phyloP scores from a whole-genome alignment of 2,329 filamentous ascomycete genomes.

The Alternaria brassicicola region DNA sequence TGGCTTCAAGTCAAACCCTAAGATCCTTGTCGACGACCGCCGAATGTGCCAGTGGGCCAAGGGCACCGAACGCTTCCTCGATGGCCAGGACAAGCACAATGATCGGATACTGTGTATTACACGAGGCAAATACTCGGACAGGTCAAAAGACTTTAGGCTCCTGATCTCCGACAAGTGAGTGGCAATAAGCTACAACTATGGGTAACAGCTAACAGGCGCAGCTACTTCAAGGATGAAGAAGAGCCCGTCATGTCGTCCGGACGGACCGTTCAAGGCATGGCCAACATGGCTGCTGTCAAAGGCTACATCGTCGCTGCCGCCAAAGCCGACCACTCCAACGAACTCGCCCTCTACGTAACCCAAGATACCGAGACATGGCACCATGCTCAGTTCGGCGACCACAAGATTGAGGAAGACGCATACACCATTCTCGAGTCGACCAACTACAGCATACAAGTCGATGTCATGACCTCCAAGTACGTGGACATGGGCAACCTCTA shows the following conservation, averaged over 20 bases:
- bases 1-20: constrained; percentile 74
- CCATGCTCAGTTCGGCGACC: constrained; percentile 84
- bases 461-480: constrained; percentile 76
- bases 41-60: constrained; percentile 89
- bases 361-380: constrained; percentile 87
- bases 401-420: constrained; percentile 81
- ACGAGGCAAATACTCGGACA: constrained; percentile 71
- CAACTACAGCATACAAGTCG: constrained; percentile 96
- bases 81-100: constrained; percentile 67
- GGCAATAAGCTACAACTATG: neutral
- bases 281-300: constrained; percentile 83
- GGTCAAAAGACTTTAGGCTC: constrained; percentile 76
- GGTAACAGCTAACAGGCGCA: constrained; percentile 26
- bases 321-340: constrained; percentile 77
- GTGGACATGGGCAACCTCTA: constrained; percentile 85
- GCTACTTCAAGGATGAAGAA: constrained; percentile 70
- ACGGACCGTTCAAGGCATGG: constrained; percentile 76
- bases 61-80: constrained; percentile 73
- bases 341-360: constrained; percentile 90
- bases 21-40: constrained; percentile 70
- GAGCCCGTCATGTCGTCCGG: constrained; percentile 79
- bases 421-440: constrained; percentile 96
- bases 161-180: constrained; percentile 73
- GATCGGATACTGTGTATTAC: constrained; percentile 82
- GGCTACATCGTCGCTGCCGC: constrained; percentile 85